Base-by-base conservation (phyloP, 139 green algal genomes). In the Edaphochlamys debaryana region DNA sequence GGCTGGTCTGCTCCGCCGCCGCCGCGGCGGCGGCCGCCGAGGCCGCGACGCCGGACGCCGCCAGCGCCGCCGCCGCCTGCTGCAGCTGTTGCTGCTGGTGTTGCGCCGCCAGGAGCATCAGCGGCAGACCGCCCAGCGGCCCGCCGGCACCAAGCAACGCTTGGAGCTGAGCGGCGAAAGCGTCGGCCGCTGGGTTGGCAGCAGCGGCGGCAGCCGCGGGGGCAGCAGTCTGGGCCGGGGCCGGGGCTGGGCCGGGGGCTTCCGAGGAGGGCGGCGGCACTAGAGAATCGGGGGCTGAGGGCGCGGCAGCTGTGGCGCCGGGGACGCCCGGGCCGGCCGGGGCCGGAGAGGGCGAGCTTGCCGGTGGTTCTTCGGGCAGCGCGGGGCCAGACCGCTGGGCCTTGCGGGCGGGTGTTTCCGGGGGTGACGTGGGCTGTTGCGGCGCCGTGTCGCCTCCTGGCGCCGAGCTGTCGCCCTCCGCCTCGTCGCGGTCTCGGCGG, bases 61-160 rank as follows among this genome's bases (percentile, higher is more conserved):
- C 41, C 42, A 29, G 32, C 20, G 25, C 48, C 42, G 69, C 41
- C 42, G 45, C 32, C 19, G 27, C 50, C 2, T 19, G 20, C 48
- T 77, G 69, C 32, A 30, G 8, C 19, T 77, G 69, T 41, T 74
- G 69, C 69, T 63, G 69, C 69, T 77, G 69, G n/a, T n/a, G n/a
- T n/a, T n/a, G n/a, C 0, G 69, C 69, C 13, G 48, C 42, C 11
- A 77, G 42, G 17, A 77, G 45, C 69, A 77, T 77, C 6, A 63
- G 42, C 6, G 69, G 41, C 42, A 63, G 5, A 30, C 69, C 42
- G 1, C 36, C 69, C 32, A 77, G 63, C 30, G 45, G 41, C 0
- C 7, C 69, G 69, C 40, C 30, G 13, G 40, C 20, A 8, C 42
- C 42, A 0, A 62, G 32, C 29, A 60, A 41, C 5, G 29, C 45